phyloP scores from a whole-genome alignment of 306 rosid genomes.

The Cyamopsis tetragonoloba region DNA sequence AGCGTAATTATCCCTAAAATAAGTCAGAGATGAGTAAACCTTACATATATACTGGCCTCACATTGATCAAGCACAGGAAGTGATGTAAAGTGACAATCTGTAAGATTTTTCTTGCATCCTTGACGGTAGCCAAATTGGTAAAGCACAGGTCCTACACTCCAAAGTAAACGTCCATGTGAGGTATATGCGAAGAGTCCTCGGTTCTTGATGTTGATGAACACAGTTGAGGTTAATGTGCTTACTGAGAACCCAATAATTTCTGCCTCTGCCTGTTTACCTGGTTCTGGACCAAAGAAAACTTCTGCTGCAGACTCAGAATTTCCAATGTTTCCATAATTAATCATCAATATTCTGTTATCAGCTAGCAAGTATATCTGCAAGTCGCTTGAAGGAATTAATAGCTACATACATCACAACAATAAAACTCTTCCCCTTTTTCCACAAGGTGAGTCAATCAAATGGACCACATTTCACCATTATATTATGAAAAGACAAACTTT shows the following conservation, averaged over 20 bases:
- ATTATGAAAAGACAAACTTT: not conserved
- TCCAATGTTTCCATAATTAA: slow-evolving; percentile 39
- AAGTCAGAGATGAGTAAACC: slow-evolving; percentile 29
- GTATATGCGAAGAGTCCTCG: slow-evolving; percentile 65
- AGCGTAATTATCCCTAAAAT: no score
- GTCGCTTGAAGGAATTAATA: not conserved
- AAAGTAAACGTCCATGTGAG: slow-evolving; percentile 40
- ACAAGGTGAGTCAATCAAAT: not conserved
- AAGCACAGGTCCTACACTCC: slow-evolving; percentile 79
- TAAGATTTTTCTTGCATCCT: slow-evolving; percentile 60
- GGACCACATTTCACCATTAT: not conserved
- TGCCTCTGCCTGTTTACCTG: slow-evolving; percentile 37
- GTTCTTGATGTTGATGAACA: slow-evolving; percentile 49
- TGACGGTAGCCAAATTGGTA: slow-evolving; percentile 57
- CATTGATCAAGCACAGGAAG: slow-evolving; percentile 73
- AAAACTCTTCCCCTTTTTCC: not conserved
- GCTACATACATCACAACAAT: not conserved
- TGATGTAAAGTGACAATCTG: slow-evolving; percentile 58
- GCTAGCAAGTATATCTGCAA: slow-evolving; percentile 73
- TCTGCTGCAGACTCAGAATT: slow-evolving; percentile 37
- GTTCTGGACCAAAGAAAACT: slow-evolving; percentile 46
- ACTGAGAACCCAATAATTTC: slow-evolving; percentile 65
- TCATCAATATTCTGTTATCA: slow-evolving; percentile 57
- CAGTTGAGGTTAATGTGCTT: slow-evolving; percentile 49
- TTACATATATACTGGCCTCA: slow-evolving; percentile 75